Conservation (phyloP, 768 basidiomycete species). For the Termitomyces sp. region DNA sequence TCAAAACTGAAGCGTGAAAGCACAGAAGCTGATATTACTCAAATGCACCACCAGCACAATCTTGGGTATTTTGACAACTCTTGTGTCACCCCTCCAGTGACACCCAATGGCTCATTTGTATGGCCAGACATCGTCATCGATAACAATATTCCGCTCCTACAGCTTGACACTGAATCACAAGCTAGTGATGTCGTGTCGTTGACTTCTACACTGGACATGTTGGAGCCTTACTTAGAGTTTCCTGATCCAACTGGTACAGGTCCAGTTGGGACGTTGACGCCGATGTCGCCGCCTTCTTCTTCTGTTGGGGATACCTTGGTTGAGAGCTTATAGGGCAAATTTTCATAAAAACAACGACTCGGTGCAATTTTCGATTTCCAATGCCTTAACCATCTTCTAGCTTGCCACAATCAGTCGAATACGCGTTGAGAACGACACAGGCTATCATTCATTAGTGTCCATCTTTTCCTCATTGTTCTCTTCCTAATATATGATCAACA, state of each 20-base stretch:
- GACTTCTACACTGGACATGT: slow-evolving; percentile 31
- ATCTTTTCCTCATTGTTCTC: slow-evolving; percentile 16
- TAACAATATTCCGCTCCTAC: slow-evolving; percentile 28
- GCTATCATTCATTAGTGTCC: slow-evolving; percentile 17
- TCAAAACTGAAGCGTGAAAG: slow-evolving; percentile 24
- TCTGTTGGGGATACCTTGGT: too few relatives aligned
- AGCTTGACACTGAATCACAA: slow-evolving; percentile 29
- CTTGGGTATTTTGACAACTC: slow-evolving; percentile 21
- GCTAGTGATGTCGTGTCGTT: slow-evolving; percentile 21
- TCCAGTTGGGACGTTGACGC: slow-evolving; percentile 7
- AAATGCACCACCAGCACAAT: slow-evolving; percentile 13
- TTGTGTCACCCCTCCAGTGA: slow-evolving; percentile 43
- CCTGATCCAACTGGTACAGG: slow-evolving; percentile 8
- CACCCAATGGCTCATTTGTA: slow-evolving; percentile 50
- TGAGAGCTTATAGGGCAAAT: too few relatives aligned
- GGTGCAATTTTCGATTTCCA: too few relatives aligned
- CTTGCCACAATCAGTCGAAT: slow-evolving; percentile 37
- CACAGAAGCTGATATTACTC: slow-evolving; percentile 25
- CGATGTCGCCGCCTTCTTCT: slow-evolving; percentile 16
- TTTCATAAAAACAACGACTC: too few relatives aligned
- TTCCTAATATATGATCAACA: slow-evolving; percentile 26
- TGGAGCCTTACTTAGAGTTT: slow-evolving; percentile 5
- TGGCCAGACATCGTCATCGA: slow-evolving; percentile 27
- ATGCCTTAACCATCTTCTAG: slow-evolving; percentile 9
- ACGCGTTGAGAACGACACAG: slow-evolving; percentile 40